Base-by-base conservation (phyloP, 2,329 filamentous ascomycete genomes). In the Fusarium nygamai region DNA sequence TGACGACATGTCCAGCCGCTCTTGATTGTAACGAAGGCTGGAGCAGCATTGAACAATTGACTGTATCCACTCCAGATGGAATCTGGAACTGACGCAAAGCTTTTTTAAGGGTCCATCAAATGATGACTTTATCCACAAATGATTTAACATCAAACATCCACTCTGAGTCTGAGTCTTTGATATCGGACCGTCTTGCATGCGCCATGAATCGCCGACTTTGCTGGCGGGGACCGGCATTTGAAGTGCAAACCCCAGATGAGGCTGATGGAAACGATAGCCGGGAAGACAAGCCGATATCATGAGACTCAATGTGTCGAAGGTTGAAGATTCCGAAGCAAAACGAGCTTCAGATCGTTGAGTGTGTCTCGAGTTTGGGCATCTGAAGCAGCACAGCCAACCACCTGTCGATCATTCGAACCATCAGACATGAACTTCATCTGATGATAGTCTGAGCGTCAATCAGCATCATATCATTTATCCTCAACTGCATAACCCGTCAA, bases 161-260 rank as follows among this genome's bases (percentile, higher is more conserved):
- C 70, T 50, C 38, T 22, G 38, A 39, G 38, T 44, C 19, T 20
- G 31, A 29, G 27, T 64, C 44, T 56, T 65, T 27, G 43, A 68
- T 72, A 75, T 74, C 72, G 72, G 72, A 66, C 72, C 72, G 72
- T 75, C 69, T 74, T 53, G 71, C 33, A 47, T 33, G 61, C 58
- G 48, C 54, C 56, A 60, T 67, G 33, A 44, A 60, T 67, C 38
- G 63, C 51, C 39, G 48, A 48, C 64, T 69, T 58, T 71, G 51
- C 33, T 69, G 58, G 64, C 57, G 43, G 69, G 38, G 44, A 38
- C 51, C 59, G 63, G 67, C 46, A 61, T 39, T 72, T 61, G 58
- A 51, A 11, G 34, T 43, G 61, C 48, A 44, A 59, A 56, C 71
- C 62, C 58, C 59, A 44, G 59, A 65, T 60, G 63, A 69, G 47